phyloP scores from a whole-genome alignment of 495 filamentous ascomycete species.

The Aspergillus conjunctus region DNA sequence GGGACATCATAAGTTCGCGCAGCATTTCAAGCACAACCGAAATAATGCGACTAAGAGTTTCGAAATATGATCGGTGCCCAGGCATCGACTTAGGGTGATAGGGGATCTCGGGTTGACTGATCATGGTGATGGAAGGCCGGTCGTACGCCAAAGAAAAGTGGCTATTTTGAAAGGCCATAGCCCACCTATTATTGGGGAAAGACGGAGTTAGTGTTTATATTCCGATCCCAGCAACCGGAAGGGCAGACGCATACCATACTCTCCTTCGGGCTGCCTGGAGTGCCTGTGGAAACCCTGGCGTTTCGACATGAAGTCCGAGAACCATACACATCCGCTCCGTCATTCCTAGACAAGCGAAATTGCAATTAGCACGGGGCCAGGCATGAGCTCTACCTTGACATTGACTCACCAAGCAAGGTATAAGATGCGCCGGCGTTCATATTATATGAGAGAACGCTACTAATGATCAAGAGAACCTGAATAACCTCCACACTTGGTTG shows the following conservation, averaged over 20 bases:
- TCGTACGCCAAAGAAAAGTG: conserved; percentile 64
- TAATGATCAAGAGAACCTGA: conserved; percentile 59
- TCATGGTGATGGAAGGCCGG: conserved; percentile 55
- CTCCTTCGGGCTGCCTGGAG: conserved; percentile 41
- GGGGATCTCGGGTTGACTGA: conserved; percentile 54
- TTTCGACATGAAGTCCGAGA: conserved; percentile 58
- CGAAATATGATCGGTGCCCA: conserved; percentile 54
- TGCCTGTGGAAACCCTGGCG: conserved; percentile 45
- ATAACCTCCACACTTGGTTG: conserved; percentile 58
- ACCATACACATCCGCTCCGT: conserved; percentile 61
- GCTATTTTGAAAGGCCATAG: conserved; percentile 63
- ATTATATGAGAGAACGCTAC: conserved; percentile 63
- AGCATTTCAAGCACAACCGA: conserved; percentile 58
- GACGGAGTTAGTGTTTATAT: not conserved
- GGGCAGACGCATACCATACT: conserved; percentile 39
- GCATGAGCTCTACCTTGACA: not conserved
- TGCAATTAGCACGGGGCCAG: conserved; percentile 7
- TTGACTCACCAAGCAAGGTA: conserved; percentile 53
- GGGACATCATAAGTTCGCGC: conserved; percentile 50
- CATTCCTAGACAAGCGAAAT: conserved; percentile 43
- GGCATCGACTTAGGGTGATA: conserved; percentile 50
- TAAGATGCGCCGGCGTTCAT: conserved; percentile 67
- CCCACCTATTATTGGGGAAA: conserved; percentile 44
- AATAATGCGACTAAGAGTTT: conserved; percentile 56
- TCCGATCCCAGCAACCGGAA: not conserved